Evolutionary conservation across 345 rosid genomes (phyloP).

Genomic region (Populus davidiana): DNA sequence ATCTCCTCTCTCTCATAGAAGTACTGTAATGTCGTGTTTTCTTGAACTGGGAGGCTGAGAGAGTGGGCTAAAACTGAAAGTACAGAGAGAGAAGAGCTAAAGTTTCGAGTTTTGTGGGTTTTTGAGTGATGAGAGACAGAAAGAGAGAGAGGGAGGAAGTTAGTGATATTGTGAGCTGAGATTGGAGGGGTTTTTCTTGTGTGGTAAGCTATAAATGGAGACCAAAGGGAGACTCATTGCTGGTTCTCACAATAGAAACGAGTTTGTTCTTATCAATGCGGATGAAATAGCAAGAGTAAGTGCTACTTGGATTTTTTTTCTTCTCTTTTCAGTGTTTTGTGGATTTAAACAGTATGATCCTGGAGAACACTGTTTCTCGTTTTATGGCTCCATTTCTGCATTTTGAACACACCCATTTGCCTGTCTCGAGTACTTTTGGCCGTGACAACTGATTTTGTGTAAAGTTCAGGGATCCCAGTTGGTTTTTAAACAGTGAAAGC

Average conservation of each 20-base stretch:
- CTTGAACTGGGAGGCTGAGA: slow-evolving; percentile 13
- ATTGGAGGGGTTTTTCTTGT: background rate
- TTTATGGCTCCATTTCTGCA: background rate
- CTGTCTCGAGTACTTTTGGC: background rate
- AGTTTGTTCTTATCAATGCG: slow-evolving; percentile 79
- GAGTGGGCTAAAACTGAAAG: background rate
- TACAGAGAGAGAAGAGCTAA: background rate
- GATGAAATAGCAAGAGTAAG: slow-evolving; percentile 74
- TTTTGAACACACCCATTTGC: background rate
- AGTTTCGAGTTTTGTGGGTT: slow-evolving; percentile 17
- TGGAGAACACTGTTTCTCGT: background rate
- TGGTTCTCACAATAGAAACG: slow-evolving; percentile 91
- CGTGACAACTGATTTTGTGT: background rate
- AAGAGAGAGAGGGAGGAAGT: background rate
- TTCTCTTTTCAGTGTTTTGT: background rate
- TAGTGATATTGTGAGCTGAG: slow-evolving; percentile 13
- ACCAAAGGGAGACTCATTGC: slow-evolving; percentile 77
- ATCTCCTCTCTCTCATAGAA: background rate
- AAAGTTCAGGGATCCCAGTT: background rate
- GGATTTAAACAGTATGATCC: background rate
- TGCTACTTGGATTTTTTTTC: background rate
- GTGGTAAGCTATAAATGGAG: slow-evolving; percentile 38
- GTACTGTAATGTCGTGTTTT: slow-evolving; percentile 16
- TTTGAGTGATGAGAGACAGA: slow-evolving; percentile 21
- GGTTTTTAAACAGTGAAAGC: background rate